Percentiles rank a stretch among this genome's conserved stretches.
Evolutionary conservation across 108 stramenopile genomes (phyloP).

Genomic region (Skeletonema potamos): DNA sequence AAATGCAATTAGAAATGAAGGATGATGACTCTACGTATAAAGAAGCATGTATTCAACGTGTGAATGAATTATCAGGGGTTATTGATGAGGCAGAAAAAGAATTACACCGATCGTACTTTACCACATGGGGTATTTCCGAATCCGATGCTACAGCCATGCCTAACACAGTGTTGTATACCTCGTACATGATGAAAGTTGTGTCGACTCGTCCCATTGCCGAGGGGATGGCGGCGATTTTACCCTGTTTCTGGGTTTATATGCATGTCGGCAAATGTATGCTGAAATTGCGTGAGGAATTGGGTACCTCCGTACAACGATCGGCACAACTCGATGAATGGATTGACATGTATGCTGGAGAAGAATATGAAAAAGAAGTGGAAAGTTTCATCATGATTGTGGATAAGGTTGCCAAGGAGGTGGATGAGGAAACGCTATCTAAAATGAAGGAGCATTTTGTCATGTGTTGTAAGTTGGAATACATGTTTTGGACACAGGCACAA

Average conservation of each 20-base stretch:
- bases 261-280: slow-evolving; percentile 88
- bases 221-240: slow-evolving; percentile 77
- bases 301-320: slow-evolving; percentile 51
- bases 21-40: slow-evolving; percentile 24
- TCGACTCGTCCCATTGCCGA: slow-evolving; percentile 61
- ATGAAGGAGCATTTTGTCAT: slow-evolving; percentile 82
- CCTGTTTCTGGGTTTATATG: slow-evolving; percentile 91
- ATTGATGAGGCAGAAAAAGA: slow-evolving; percentile 73
- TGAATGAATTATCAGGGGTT: slow-evolving; percentile 70
- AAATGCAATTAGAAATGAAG: slow-evolving; percentile 26
- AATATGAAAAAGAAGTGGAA: slow-evolving; percentile 74
- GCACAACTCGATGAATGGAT: slow-evolving; percentile 89
- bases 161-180: slow-evolving; percentile 80
- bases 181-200: slow-evolving; percentile 75
- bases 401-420: slow-evolving; percentile 25
- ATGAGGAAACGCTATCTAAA: slow-evolving; percentile 45
- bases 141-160: slow-evolving; percentile 64
- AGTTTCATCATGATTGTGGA: slow-evolving; percentile 81
- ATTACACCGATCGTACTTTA: slow-evolving; percentile 77
- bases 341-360: slow-evolving; percentile 87
- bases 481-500: slow-evolving; percentile 88
- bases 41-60: slow-evolving; percentile 4
- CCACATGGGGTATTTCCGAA: slow-evolving; percentile 65
- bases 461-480: slow-evolving; percentile 85
- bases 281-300: slow-evolving; percentile 64